Evolutionary conservation across 768 basidiomycete species (phyloP).

Genomic region (Cubamyces lactineus): DNA sequence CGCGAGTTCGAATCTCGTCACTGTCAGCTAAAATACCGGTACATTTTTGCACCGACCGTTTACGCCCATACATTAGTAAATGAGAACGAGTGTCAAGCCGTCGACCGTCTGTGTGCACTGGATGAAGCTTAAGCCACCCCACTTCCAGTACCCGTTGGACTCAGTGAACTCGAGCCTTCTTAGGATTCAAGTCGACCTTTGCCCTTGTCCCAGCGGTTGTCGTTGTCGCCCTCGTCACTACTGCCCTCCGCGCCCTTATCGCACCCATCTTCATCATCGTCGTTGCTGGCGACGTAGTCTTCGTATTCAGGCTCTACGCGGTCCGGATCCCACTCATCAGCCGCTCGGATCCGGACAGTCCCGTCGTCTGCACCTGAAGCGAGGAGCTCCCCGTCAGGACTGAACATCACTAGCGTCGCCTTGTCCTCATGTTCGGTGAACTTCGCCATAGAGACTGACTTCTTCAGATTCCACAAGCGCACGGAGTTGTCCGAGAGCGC

Average conservation of each 20-base stretch:
- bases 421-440: slow-evolving; percentile 26
- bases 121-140: slow-evolving; percentile 13
- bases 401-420: slow-evolving; percentile 33
- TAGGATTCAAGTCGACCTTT: too few species aligned
- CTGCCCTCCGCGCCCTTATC: too few species aligned
- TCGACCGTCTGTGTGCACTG: too few species aligned
- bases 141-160: slow-evolving; percentile 41
- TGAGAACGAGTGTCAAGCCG: too few species aligned
- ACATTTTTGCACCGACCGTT: too few species aligned
- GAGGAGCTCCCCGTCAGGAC: slow-evolving; percentile 31
- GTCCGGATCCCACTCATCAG: slow-evolving; percentile 5
- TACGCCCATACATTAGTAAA: too few species aligned
- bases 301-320: not conserved
- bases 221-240: too few species aligned
- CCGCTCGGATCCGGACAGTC: slow-evolving; percentile 17
- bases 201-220: too few species aligned
- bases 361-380: slow-evolving; percentile 29
- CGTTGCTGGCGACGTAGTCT: not conserved
- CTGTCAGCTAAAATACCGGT: slow-evolving; percentile 48
- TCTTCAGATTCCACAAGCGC: slow-evolving; percentile 30
- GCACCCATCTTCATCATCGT: too few species aligned
- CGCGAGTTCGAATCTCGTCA: slow-evolving; percentile 65
- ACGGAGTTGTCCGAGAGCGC: slow-evolving; percentile 35
- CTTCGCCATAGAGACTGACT: not conserved
- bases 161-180: too few species aligned